phyloP scores from a whole-genome alignment of 2,329 filamentous ascomycete genomes.

The Penicillium fuscoglaucum region DNA sequence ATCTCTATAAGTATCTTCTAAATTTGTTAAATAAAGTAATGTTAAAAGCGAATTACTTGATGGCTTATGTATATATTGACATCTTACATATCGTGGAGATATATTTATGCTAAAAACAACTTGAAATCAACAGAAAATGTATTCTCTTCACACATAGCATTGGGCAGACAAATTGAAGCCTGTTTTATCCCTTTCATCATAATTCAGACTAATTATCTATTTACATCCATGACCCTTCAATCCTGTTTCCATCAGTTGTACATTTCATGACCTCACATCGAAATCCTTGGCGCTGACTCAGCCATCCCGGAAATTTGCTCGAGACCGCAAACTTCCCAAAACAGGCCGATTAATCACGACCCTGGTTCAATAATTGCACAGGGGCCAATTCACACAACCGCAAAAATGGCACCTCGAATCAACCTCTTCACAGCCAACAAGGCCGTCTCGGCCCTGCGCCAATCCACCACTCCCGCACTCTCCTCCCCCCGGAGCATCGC shows the following conservation, averaged over 20 bases:
- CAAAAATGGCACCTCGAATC: constrained; percentile 57
- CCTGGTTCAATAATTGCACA: constrained; percentile 5
- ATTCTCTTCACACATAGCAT: too few relatives aligned
- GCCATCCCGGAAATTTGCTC: constrained; percentile 22
- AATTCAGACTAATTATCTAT: not conserved
- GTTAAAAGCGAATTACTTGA: not conserved
- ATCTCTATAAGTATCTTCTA: not conserved
- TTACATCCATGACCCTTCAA: not conserved
- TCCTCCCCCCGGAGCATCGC: constrained; percentile 26
- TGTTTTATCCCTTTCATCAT: not conserved
- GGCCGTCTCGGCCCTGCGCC: constrained; percentile 35
- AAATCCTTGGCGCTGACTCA: constrained; percentile 22
- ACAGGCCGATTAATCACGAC: constrained; percentile 14
- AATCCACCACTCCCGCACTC: constrained; percentile 26
- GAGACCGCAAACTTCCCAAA: constrained; percentile 15
- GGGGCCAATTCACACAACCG: constrained; percentile 10
- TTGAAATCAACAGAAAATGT: not conserved
- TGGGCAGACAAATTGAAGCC: not conserved
- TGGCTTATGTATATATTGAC: not conserved
- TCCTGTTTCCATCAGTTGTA: not conserved
- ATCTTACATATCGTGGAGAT: not conserved
- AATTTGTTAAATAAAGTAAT: not conserved
- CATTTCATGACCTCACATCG: constrained; percentile 8
- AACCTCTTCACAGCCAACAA: constrained; percentile 47
- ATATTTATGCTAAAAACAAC: not conserved